Conservation (phyloP, 1,284 basidiomycete genomes). For the Kwoniella shivajii region DNA sequence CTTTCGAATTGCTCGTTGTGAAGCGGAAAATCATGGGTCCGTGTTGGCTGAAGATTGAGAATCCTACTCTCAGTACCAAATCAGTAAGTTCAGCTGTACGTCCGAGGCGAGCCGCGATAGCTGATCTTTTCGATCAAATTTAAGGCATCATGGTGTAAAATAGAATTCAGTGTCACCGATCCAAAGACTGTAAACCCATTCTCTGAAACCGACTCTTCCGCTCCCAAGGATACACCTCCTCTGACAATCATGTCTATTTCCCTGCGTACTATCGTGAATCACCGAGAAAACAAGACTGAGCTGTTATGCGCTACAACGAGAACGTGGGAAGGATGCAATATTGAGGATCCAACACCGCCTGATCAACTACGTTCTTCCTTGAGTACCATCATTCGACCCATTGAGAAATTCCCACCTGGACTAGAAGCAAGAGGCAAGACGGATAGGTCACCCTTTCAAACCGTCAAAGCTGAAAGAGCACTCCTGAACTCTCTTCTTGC, state of each 20-base stretch:
- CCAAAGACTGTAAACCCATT: conserved; percentile 89
- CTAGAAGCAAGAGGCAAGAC: conserved; percentile 72
- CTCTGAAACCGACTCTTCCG: conserved; percentile 67
- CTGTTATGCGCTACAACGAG: conserved; percentile 82
- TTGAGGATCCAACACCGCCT: conserved; percentile 87
- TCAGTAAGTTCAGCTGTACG: conserved; percentile 62
- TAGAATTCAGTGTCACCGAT: conserved; percentile 81
- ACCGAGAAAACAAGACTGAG: conserved; percentile 90
- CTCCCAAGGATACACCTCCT: conserved; percentile 82
- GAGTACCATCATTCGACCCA: conserved; percentile 87
- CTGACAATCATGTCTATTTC: conserved; percentile 89
- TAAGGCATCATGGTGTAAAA: conserved; percentile 91
- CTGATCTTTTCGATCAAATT: neutral
- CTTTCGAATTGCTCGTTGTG: conserved; percentile 92
- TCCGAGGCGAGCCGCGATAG: neutral
- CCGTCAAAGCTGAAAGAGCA: conserved; percentile 80
- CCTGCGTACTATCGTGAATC: conserved; percentile 89
- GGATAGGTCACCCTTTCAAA: conserved; percentile 71
- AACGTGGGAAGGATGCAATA: conserved; percentile 82
- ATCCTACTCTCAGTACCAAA: conserved; percentile 70
- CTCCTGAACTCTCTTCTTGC: conserved; percentile 82
- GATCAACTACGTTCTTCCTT: conserved; percentile 79
- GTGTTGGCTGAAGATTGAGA: conserved; percentile 89
- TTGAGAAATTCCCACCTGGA: conserved; percentile 81
- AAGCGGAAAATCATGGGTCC: conserved; percentile 99